Conservation (phyloP, 805 yeast genomes). For the Kuraishia molischiana region DNA sequence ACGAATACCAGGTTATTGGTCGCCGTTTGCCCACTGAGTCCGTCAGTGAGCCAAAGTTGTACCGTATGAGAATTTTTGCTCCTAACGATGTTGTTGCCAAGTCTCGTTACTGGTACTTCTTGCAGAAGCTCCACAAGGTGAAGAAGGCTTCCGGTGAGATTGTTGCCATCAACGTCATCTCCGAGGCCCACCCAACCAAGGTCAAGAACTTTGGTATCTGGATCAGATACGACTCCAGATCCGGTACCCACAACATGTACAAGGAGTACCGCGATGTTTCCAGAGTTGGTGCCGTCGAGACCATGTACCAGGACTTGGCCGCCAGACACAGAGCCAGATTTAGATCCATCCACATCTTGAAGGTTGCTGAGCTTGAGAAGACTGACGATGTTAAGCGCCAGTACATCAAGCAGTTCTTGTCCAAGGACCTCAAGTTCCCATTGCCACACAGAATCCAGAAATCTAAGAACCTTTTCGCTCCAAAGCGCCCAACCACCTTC, state of each 20-base stretch:
- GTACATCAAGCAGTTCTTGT: conserved; percentile 94
- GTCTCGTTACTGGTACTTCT: conserved; percentile 99
- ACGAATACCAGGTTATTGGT: conserved; percentile 99
- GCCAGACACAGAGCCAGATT: conserved; percentile 99
- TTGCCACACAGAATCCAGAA: conserved; percentile 98
- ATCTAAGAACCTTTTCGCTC: conserved; percentile 78
- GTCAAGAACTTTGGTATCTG: conserved; percentile 99
- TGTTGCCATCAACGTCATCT: conserved; percentile 83
- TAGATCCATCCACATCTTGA: conserved; percentile 98
- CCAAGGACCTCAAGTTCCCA: conserved; percentile 98
- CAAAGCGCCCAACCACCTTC: conserved; percentile 95
- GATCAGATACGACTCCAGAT: conserved; percentile 99
- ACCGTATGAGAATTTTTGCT: conserved; percentile 99
- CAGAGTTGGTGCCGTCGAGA: conserved; percentile 98
- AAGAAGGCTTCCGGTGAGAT: conserved; percentile 99
- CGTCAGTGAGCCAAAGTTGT: conserved; percentile 99
- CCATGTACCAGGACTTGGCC: conserved; percentile 99
- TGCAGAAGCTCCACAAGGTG: conserved; percentile 98
- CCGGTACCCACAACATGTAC: conserved; percentile 99
- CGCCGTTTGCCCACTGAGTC: conserved; percentile 99
- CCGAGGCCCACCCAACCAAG: conserved; percentile 96
- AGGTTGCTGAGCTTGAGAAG: conserved; percentile 98
- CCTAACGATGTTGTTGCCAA: conserved; percentile 98
- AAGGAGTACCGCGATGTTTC: conserved; percentile 99
- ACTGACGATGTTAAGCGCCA: conserved; percentile 98